phyloP scores from a whole-genome alignment of 2,329 filamentous ascomycete genomes.

The Grosmannia huntii region DNA sequence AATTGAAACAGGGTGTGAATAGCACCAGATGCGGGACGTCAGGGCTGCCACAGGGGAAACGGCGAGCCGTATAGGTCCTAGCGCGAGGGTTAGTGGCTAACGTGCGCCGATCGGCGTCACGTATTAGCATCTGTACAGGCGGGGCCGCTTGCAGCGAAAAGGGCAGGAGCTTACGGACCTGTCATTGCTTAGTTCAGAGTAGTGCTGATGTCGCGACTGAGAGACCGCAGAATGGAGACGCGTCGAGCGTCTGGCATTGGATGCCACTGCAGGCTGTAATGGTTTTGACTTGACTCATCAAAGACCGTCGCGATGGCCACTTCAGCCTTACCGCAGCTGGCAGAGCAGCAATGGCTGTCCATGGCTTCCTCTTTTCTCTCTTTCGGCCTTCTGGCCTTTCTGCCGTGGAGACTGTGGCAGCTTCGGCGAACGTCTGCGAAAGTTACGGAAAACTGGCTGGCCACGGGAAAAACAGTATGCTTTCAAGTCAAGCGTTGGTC shows the following conservation, averaged over 20 bases:
- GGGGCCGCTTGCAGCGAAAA: too few relatives aligned
- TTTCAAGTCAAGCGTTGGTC: background rate
- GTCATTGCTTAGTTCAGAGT: too few relatives aligned
- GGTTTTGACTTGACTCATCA: too few relatives aligned
- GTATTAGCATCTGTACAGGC: too few relatives aligned
- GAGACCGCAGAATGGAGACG: too few relatives aligned
- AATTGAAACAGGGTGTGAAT: background rate
- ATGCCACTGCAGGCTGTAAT: too few relatives aligned
- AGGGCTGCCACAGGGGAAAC: background rate
- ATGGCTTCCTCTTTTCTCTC: background rate
- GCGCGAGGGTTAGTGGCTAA: background rate
- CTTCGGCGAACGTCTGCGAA: background rate
- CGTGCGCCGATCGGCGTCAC: background rate
- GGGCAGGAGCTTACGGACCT: too few relatives aligned
- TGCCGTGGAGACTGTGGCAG: background rate
- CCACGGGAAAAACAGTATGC: background rate
- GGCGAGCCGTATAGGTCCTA: background rate
- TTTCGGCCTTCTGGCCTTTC: background rate
- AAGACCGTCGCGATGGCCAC: too few relatives aligned
- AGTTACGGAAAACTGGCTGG: background rate
- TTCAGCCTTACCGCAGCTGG: background rate
- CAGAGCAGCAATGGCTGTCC: background rate
- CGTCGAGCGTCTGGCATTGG: too few relatives aligned
- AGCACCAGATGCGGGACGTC: background rate
- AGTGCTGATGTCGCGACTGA: too few relatives aligned